Conservation (phyloP, 1,284 basidiomycete species). For the Porodaedalea pini region DNA sequence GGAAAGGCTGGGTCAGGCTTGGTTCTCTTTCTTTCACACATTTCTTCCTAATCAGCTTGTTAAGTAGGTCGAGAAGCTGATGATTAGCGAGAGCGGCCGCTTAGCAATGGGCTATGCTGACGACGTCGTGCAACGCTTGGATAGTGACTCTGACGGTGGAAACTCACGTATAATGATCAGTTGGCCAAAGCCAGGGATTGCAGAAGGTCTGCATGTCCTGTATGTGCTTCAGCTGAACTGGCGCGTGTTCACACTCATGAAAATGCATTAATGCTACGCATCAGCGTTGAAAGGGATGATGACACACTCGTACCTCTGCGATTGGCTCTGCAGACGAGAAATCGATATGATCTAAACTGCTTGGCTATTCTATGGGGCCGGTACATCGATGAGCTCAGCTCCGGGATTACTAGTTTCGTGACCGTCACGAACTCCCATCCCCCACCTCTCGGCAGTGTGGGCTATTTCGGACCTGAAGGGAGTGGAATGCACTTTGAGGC, state of each 20-base stretch:
- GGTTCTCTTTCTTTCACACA: background rate
- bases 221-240: background rate
- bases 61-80: constrained; percentile 8
- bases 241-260: background rate
- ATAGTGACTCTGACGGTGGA: background rate
- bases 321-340: background rate
- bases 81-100: constrained; percentile 9
- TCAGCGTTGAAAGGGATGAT: constrained; percentile 1
- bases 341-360: background rate
- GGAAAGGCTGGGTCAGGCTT: constrained; percentile 4
- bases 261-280: background rate
- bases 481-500: background rate
- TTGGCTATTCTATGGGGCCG: background rate
- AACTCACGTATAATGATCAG: constrained; percentile 3
- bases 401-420: constrained; percentile 6
- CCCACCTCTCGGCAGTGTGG: constrained; percentile 4
- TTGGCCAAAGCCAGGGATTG: constrained; percentile 8
- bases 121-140: background rate
- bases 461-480: background rate
- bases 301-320: background rate
- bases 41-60: background rate
- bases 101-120: constrained; percentile 5
- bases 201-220: constrained; percentile 9
- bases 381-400: constrained; percentile 10
- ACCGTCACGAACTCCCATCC: constrained; percentile 4